phyloP scores from a whole-genome alignment of 495 filamentous ascomycete species.

The Aspergillus mulundensis region DNA sequence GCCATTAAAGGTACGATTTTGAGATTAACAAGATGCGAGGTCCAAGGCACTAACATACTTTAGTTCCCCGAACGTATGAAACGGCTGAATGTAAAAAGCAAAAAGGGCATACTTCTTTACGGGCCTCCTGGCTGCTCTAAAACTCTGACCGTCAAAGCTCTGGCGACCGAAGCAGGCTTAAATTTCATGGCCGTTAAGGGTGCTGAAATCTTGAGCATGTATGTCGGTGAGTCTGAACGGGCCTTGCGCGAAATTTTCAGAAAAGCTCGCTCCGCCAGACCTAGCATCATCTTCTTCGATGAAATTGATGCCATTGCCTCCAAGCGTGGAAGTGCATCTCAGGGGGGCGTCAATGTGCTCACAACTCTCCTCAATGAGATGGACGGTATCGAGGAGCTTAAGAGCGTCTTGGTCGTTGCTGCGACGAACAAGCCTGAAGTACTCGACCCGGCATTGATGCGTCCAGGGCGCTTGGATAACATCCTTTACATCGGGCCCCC shows the following conservation, averaged over 20 bases:
- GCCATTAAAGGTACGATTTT: constrained; percentile 55
- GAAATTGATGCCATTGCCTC: constrained; percentile 94
- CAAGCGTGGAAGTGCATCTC: constrained; percentile 53
- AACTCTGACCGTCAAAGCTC: constrained; percentile 86
- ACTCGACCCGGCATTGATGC: constrained; percentile 81
- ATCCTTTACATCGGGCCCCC: constrained; percentile 89
- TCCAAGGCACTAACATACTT: constrained; percentile 8
- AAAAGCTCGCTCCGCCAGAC: constrained; percentile 78
- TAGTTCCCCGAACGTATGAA: constrained; percentile 58
- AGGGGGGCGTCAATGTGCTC: constrained; percentile 70
- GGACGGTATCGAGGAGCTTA: constrained; percentile 86
- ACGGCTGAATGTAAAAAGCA: constrained; percentile 59
- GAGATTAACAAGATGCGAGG: not conserved
- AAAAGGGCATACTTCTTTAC: constrained; percentile 84
- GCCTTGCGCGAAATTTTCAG: constrained; percentile 83
- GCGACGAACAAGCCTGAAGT: constrained; percentile 89
- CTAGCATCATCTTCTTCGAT: constrained; percentile 97
- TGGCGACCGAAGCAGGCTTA: constrained; percentile 85
- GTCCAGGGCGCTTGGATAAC: constrained; percentile 83
- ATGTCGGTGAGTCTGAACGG: constrained; percentile 93
- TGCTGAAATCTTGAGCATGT: constrained; percentile 95
- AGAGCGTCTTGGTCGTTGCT: constrained; percentile 84
- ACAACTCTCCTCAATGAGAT: constrained; percentile 93
- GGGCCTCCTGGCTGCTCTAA: constrained; percentile 96
- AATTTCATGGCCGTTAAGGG: constrained; percentile 97